Percentiles rank a stretch among this genome's conserved stretches.
These are phyloP conservation scores for Melaleuca quinquenervia DNA, from an alignment of 345 rosid species.

Conservation along the genomic window DNA sequence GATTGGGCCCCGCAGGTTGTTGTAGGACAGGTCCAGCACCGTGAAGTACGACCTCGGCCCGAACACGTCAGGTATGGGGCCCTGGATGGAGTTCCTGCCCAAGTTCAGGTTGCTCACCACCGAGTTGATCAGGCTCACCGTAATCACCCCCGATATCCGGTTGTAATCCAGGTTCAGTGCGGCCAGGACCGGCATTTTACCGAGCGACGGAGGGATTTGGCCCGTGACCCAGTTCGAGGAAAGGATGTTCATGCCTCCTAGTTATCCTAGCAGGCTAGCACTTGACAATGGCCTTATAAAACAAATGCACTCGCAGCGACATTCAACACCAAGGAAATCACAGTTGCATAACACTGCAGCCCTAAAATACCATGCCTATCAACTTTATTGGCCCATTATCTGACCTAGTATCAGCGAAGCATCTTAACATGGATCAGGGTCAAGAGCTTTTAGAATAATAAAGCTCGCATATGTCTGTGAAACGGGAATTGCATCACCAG, in stretches of 20 bases:
- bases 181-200: constrained; percentile 32
- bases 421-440: background rate
- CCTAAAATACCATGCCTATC: background rate
- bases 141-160: constrained; percentile 15
- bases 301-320: background rate
- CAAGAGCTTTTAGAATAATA: background rate
- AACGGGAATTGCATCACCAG: background rate
- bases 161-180: constrained; percentile 31
- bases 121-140: constrained; percentile 21
- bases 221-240: constrained; percentile 27
- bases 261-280: background rate
- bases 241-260: background rate
- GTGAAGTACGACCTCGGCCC: constrained; percentile 29
- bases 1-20: constrained; percentile 22
- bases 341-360: background rate
- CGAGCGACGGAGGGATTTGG: constrained; percentile 22
- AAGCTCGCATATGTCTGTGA: background rate
- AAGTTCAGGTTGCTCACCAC: constrained; percentile 21
- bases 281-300: background rate
- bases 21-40: constrained; percentile 28
- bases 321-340: background rate
- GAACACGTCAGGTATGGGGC: constrained; percentile 23
- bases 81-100: constrained; percentile 26
- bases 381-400: background rate
- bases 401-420: background rate